Conservation (phyloP, 768 basidiomycete genomes). For the Flagelloscypha sp. region DNA sequence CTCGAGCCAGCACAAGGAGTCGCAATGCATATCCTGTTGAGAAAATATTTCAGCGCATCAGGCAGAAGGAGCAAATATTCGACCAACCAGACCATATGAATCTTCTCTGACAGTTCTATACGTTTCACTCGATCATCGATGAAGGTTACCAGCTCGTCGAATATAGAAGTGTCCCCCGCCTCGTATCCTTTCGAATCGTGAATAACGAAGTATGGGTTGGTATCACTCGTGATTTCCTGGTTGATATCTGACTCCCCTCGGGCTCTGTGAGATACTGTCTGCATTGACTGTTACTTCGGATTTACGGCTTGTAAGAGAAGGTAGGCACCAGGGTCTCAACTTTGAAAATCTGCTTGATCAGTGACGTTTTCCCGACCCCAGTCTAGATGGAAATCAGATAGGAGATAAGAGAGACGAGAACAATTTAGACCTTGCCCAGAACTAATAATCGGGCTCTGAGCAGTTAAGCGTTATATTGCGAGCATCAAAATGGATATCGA, state of each 20-base stretch:
- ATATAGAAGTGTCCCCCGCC: slow-evolving; percentile 17
- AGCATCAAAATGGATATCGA: not conserved
- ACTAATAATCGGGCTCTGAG: slow-evolving; percentile 19
- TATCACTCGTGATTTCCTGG: slow-evolving; percentile 12
- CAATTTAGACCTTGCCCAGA: slow-evolving; percentile 18
- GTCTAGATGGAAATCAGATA: slow-evolving; percentile 9
- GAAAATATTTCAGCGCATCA: not conserved
- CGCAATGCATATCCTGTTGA: slow-evolving; percentile 21
- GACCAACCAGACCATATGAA: slow-evolving; percentile 23
- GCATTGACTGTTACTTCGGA: slow-evolving; percentile 2
- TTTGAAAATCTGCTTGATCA: slow-evolving; percentile 20
- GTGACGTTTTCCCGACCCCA: slow-evolving; percentile 24
- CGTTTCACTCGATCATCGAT: slow-evolving; percentile 10
- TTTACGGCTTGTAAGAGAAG: not conserved
- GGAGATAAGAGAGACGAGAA: not conserved
- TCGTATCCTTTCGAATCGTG: slow-evolving; percentile 26
- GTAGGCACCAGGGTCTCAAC: slow-evolving; percentile 15
- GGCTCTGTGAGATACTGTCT: slow-evolving; percentile 14
- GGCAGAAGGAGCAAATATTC: not conserved
- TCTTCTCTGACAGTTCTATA: slow-evolving; percentile 7
- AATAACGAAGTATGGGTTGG: slow-evolving; percentile 19
- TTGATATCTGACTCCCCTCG: slow-evolving; percentile 18
- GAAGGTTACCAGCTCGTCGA: slow-evolving; percentile 16
- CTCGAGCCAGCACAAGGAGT: slow-evolving; percentile 18
- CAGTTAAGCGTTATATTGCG: not conserved